Percentiles rank a stretch among this genome's conserved stretches.
These are phyloP conservation scores for Penicillium oxalicum DNA, from an alignment of 2,329 filamentous ascomycete species.

Conservation along the genomic window DNA sequence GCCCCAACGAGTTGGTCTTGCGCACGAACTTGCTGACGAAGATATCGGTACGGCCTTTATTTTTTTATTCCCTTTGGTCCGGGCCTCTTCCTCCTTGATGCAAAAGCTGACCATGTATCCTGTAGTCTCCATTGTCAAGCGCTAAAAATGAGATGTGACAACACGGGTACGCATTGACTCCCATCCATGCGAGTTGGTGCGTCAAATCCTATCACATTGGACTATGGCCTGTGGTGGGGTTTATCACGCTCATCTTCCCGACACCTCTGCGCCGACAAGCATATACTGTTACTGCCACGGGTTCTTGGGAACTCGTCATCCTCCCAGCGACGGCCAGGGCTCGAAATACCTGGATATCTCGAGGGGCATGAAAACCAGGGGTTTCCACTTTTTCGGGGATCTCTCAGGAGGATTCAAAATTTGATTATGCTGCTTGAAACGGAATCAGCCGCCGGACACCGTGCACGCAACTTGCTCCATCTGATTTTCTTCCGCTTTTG, in stretches of 20 bases:
- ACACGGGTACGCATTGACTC: constrained; percentile 20
- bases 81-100: not conserved
- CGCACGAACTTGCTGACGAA: constrained; percentile 89
- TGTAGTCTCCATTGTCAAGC: constrained; percentile 63
- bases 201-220: constrained; percentile 20
- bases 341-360: not conserved
- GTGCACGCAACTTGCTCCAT: constrained; percentile 14
- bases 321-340: too few relatives aligned
- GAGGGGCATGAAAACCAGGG: too few relatives aligned
- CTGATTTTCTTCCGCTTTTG: constrained; percentile 7
- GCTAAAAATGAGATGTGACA: constrained; percentile 41
- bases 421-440: constrained; percentile 3
- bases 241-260: constrained; percentile 12
- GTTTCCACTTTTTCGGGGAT: too few relatives aligned
- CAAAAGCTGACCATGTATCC: constrained; percentile 16
- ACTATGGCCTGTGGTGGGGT: constrained; percentile 16
- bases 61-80: constrained; percentile 18
- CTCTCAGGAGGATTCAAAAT: too few relatives aligned
- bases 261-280: constrained; percentile 19
- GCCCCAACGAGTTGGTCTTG: constrained; percentile 86
- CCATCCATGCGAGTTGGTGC: constrained; percentile 22
- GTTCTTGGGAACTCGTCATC: too few relatives aligned
- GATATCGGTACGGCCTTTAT: constrained; percentile 69
- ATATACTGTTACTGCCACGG: constrained; percentile 16
- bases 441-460: constrained; percentile 6